Base-by-base conservation (phyloP, 176 grass and related monocot genomes). In the Puya raimondii region DNA sequence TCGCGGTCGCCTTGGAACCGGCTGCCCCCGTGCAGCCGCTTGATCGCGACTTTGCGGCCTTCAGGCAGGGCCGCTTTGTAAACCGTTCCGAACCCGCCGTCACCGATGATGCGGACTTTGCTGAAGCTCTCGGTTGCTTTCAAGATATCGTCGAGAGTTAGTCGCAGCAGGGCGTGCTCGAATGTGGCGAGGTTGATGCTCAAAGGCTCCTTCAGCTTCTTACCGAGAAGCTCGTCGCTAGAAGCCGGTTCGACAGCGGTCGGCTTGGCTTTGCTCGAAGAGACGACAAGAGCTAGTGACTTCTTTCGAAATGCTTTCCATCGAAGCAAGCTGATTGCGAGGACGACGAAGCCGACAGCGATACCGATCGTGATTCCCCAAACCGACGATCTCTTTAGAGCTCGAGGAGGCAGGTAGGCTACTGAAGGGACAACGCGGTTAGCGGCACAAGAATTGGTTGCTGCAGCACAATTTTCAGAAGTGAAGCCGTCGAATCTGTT, bases 121-220 rank as follows among this genome's bases (percentile, higher is more conserved):
- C 89, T 99, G 78, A 93, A 93, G 79, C 91, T 99, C 27, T 83
- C 85, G 6, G 94, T 99, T 49, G 94, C 89, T 86, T 84, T 89
- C 78, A 93, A 70, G 70, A 99, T 93, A 69, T 99, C 94, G 54
- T 83, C 79, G 20, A 80, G 71, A 5, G 94, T 99, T 66, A 99
- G 76, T 70, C 94, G 88, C 77, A 99, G 67, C 18, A 93, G 75
- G 42, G 90, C 68, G 56, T 88, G 89, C 26, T 99, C 80, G 74
- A 93, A 99, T 78, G 94, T 99, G 51, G 94, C 94, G 29, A 99
- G 65, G 48, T 99, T 99, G 75, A 99, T 93, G 79, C 94, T 99
- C 64, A 99, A 53, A 58, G 90, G 90, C 33, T 99, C 87, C 63
- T 83, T 80, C 29, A 85, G 81, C 81, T 87, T 93, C 79, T 77